A percentile compares a stretch with the other conserved stretches of the same genome.
Evolutionary conservation across 192 early-diverging fungal genomes (phyloP).

Genomic region (Mortierella antarctica): DNA sequence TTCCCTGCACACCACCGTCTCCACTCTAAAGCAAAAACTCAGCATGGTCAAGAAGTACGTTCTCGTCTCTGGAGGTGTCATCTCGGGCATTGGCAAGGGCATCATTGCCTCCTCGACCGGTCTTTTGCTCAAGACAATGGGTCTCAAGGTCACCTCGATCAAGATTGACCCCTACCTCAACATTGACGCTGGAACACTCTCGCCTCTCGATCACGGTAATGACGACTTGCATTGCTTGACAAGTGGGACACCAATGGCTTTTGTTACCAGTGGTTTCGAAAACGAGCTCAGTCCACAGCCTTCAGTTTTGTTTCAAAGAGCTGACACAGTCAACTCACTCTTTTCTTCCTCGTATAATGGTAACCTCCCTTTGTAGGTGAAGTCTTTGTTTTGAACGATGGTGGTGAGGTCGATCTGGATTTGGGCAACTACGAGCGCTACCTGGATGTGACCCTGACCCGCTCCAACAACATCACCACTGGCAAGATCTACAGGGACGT

Average conservation of each 20-base stretch:
- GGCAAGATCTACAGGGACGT: constrained; percentile 98
- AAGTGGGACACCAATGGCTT: not conserved
- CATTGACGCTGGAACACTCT: constrained; percentile 98
- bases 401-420: constrained; percentile 98
- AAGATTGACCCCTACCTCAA: constrained; percentile 99
- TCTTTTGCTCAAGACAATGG: constrained; percentile 91
- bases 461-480: constrained; percentile 99
- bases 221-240: not conserved
- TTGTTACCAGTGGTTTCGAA: too few species aligned
- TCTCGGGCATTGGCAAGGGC: constrained; percentile 99
- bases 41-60: constrained; percentile 85
- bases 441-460: constrained; percentile 90
- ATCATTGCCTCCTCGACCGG: constrained; percentile 99
- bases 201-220: constrained; percentile 95
- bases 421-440: constrained; percentile 99
- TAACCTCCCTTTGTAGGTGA: constrained; percentile 70
- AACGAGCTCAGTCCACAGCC: too few species aligned
- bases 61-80: constrained; percentile 97
- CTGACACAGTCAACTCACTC: not conserved
- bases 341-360: not conserved
- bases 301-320: too few species aligned
- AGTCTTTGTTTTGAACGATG: constrained; percentile 98
- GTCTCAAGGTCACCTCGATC: constrained; percentile 95
- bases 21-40: constrained; percentile 2
- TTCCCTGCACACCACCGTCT: not conserved